A percentile compares a stretch with the other conserved stretches of the same genome.
Conservation (phyloP, 2,329 filamentous ascomycete species). For the Cladosporium sp. region DNA sequence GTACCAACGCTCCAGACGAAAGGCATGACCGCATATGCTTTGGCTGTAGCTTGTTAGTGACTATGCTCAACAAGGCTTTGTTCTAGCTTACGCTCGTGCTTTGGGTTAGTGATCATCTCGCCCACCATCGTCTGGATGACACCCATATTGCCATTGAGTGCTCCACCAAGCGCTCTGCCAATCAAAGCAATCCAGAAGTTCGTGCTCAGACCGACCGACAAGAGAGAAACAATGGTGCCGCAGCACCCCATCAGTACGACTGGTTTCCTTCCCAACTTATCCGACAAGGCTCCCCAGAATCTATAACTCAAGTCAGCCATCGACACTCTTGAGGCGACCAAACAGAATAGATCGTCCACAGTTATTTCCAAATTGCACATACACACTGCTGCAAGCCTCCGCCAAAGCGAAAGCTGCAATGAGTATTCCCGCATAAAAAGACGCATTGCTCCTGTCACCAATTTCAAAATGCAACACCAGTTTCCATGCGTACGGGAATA, state of each 20-base stretch:
- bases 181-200: slow-evolving; percentile 80
- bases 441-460: slow-evolving; percentile 68
- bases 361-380: slow-evolving; percentile 14
- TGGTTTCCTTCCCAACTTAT: slow-evolving; percentile 78
- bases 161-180: slow-evolving; percentile 71
- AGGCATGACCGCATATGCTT: slow-evolving; percentile 86
- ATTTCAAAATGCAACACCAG: slow-evolving; percentile 73
- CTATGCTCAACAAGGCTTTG: too few relatives aligned
- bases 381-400: slow-evolving; percentile 76
- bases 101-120: slow-evolving; percentile 75
- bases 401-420: slow-evolving; percentile 81
- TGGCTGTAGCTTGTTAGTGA: slow-evolving; percentile 47
- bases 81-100: slow-evolving; percentile 66
- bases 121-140: slow-evolving; percentile 78
- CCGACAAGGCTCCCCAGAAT: slow-evolving; percentile 79
- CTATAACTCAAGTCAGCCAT: slow-evolving; percentile 15
- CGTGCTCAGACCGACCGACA: slow-evolving; percentile 75
- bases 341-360: background rate
- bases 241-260: slow-evolving; percentile 75
- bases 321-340: background rate
- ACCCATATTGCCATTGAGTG: slow-evolving; percentile 87
- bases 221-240: slow-evolving; percentile 76
- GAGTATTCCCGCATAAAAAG: slow-evolving; percentile 80
- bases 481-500: slow-evolving; percentile 87
- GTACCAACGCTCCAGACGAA: slow-evolving; percentile 91